phyloP scores from a whole-genome alignment of 352 stramenopile genomes.

The Phytophthora citricola region DNA sequence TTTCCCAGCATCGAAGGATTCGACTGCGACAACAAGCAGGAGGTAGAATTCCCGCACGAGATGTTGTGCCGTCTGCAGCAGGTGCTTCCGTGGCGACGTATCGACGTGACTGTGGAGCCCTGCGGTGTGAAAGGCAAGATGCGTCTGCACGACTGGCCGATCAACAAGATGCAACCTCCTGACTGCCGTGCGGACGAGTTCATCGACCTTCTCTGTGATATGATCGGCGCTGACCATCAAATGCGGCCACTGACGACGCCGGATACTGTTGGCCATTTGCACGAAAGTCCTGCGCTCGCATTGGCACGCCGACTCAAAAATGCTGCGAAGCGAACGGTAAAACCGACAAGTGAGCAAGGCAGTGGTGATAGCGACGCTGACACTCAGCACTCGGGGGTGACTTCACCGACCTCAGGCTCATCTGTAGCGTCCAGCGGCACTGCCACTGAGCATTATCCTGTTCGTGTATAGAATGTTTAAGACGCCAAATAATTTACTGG shows the following conservation, averaged over 20 bases:
- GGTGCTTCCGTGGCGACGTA: slow-evolving; percentile 62
- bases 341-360: slow-evolving; percentile 12
- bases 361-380: slow-evolving; percentile 21
- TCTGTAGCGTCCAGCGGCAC: slow-evolving; percentile 25
- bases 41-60: slow-evolving; percentile 74
- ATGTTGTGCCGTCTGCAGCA: slow-evolving; percentile 67
- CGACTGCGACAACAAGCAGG: slow-evolving; percentile 79
- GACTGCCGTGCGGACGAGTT: slow-evolving; percentile 75
- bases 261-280: slow-evolving; percentile 20
- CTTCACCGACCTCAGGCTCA: slow-evolving; percentile 28
- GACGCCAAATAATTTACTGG: slow-evolving; percentile 13
- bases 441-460: slow-evolving; percentile 13
- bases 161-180: slow-evolving; percentile 77
- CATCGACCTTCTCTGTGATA: slow-evolving; percentile 76
- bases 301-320: slow-evolving; percentile 24
- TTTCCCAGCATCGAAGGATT: slow-evolving; percentile 68
- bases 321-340: slow-evolving; percentile 17
- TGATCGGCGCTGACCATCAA: slow-evolving; percentile 67
- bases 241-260: slow-evolving; percentile 41
- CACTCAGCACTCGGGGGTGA: slow-evolving; percentile 21
- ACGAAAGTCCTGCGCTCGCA: slow-evolving; percentile 32
- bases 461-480: slow-evolving; percentile 25
- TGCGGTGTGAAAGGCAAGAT: slow-evolving; percentile 71
- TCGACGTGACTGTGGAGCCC: slow-evolving; percentile 73
- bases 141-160: slow-evolving; percentile 81